These are phyloP conservation scores for Cucurbita argyrosperma DNA, from an alignment of 306 rosid genomes.

Conservation along the genomic window DNA sequence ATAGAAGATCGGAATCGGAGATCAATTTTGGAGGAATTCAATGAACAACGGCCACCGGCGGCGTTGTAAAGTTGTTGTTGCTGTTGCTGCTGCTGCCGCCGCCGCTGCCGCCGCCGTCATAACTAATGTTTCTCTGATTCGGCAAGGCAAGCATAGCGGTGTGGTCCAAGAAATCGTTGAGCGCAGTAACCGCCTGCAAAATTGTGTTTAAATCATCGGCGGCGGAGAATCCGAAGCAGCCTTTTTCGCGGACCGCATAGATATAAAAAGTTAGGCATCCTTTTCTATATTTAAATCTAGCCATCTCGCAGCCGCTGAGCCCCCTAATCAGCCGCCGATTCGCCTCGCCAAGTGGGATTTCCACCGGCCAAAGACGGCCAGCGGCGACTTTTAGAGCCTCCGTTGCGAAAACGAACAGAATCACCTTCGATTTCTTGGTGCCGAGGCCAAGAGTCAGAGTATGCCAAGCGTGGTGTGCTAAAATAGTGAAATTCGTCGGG, in stretches of 20 bases:
- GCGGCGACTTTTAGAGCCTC: conserved; percentile 38
- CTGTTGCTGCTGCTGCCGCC: conserved; percentile 1
- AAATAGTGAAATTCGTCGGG: conserved; percentile 87
- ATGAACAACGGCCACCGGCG: conserved; percentile 55
- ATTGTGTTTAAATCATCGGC: conserved; percentile 55
- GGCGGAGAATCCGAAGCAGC: conserved; percentile 46
- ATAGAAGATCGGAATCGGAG: background rate
- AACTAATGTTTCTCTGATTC: conserved; percentile 52
- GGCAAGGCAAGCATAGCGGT: conserved; percentile 94
- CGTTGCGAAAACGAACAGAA: conserved; percentile 61
- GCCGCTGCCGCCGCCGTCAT: conserved; percentile 18
- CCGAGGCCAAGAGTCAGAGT: conserved; percentile 91
- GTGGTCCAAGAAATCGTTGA: conserved; percentile 88
- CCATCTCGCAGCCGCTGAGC: conserved; percentile 54
- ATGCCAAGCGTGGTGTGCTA: conserved; percentile 95
- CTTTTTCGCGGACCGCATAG: conserved; percentile 55
- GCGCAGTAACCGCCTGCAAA: conserved; percentile 57
- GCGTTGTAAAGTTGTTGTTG: background rate
- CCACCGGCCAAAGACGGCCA: conserved; percentile 60
- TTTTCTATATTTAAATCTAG: conserved; percentile 87
- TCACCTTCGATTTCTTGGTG: conserved; percentile 70
- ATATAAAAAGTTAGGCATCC: conserved; percentile 86
- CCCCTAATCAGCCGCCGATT: conserved; percentile 67
- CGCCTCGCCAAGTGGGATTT: conserved; percentile 74
- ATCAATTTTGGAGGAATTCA: background rate